Base-by-base conservation (phyloP, 2,329 filamentous ascomycete genomes). In the Keithomyces neogunnii region DNA sequence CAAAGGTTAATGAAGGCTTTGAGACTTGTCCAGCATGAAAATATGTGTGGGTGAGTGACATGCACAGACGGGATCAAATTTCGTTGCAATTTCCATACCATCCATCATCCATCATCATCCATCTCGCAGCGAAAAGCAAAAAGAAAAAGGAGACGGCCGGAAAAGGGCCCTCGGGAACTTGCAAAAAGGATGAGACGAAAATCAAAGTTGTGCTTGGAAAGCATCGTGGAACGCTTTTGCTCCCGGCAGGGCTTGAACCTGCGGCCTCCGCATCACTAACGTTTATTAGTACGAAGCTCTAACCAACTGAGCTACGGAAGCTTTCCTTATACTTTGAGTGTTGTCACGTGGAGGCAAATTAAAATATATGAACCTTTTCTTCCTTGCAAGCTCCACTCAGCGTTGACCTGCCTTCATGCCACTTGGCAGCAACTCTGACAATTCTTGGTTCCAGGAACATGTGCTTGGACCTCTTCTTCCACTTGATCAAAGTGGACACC, bases 171-270 rank as follows among this genome's bases (percentile, higher is more conserved):
- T 10, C 13, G 26, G 28, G 9, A 45, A 30, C 11, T 19, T 19
- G 19, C 19, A 19, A 47, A 13, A 47, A n/a, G 6, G 6, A 5
- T 31, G 32, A 40, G 13, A 28, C 19, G 28, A 36, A 32, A 49
- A 26, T 9, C 1, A 1, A 28, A 11, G 8, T 3, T 1, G 1
- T 1, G 3, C 28, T 3, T 26, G 33, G 40, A 48, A 48, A 48
- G 51, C 51, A 50, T 53, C 51, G 51, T 53, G 51, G 51, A 53
- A 53, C 48, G 51, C 50, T 5, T 40, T 49, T 53, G 51, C 51
- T 53, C 51, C 51, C 51, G 51, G 51, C 51, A 53, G 51, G 51
- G 51, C 51, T 53, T 53, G 51, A 53, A 53, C 51, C 51, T 53
- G 51, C 51, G 51, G 45, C 51, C 51, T 53, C 48, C 51, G 51